Evolutionary conservation across 1,284 basidiomycete species (phyloP), one percentile per base, ranked within the genome.

Genomic region (Tilletia walkeri): DNA sequence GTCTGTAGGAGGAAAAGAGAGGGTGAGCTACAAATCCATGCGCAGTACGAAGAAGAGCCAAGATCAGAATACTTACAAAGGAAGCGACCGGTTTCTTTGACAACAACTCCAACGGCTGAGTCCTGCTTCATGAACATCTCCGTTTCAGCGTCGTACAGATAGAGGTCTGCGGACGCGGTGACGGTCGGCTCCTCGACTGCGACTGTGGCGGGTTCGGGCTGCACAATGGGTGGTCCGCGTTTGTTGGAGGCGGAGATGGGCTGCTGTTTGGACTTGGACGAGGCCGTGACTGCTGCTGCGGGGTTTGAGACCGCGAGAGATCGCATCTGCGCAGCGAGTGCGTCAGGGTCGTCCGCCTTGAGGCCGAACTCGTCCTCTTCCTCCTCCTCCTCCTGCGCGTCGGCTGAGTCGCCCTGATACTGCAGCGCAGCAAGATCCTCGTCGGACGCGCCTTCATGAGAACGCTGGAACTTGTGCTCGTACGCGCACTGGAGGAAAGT

Each of bases 401-500:
- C 34, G 30, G 30, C 36, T 14, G 16, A 24, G 30, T 63, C 59
- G 53, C 70, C 73, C 10, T 71, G 78, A 76, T 81, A 84, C 65
- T 81, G 78, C 12, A 85, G 75, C 20, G 66, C 67, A 59, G 85
- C 84, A 12, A 85, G 81, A 24, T 84, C 81, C 56, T 78, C 76
- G 56, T 85, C 82, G 14, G 74, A 76, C 2, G 77, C 78, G 39
- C 79, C 76, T 30, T 83, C 81, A 56, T 82, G 81, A 36, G 73
- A 80, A 24, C 73, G 73, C 36, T 77, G 74, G 65, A 69, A 76
- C 61, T 79, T 80, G 47, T 81, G 75, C 84, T 97, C 95, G 84
- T 90, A 97, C 88, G 95, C 93, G 70, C 95, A 95, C 54, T 93
- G 90, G 76, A 96, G 91, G 87, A 94, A 91, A 84, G 94, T 94